These are phyloP conservation scores for Ottelia alismoides DNA, from an alignment of 106 monocot genomes.

Conservation along the genomic window DNA sequence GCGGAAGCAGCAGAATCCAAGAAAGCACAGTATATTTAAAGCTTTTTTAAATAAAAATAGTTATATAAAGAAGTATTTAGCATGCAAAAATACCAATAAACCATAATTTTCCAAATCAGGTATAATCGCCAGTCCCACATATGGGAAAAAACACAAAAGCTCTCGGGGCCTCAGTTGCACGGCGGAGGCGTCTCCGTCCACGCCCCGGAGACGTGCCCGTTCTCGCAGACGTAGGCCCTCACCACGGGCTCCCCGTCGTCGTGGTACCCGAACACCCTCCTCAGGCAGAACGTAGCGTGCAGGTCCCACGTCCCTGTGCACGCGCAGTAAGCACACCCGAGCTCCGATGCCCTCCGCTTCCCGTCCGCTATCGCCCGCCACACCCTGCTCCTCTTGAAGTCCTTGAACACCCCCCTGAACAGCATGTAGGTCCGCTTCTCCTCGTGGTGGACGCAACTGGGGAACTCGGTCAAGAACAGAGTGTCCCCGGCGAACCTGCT, in stretches of 20 bases:
- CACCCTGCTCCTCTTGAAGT: constrained; percentile 77
- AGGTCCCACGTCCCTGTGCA: constrained; percentile 83
- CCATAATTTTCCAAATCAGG: too few relatives aligned
- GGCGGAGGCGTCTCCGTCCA: constrained; percentile 92
- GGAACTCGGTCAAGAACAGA: constrained; percentile 81
- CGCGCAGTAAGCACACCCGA: constrained; percentile 63
- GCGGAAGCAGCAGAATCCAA: too few relatives aligned
- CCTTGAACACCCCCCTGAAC: constrained; percentile 75
- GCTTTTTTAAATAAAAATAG: too few relatives aligned
- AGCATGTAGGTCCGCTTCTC: constrained; percentile 87
- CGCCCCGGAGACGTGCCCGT: constrained; percentile 92
- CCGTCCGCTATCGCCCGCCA: constrained; percentile 63
- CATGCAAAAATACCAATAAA: too few relatives aligned
- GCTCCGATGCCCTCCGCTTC: constrained; percentile 23
- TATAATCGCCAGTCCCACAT: too few relatives aligned
- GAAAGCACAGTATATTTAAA: too few relatives aligned
- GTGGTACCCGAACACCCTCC: constrained; percentile 75
- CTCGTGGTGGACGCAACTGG: constrained; percentile 74
- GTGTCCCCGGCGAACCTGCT: constrained; percentile 59
- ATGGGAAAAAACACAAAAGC: too few relatives aligned
- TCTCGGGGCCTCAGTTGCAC: too few relatives aligned
- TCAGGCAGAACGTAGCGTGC: constrained; percentile 80
- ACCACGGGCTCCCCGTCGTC: constrained; percentile 97
- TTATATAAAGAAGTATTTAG: too few relatives aligned
- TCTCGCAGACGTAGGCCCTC: constrained; percentile 77